Conservation (phyloP, 495 filamentous ascomycete species). For the Aspergillus egyptiacus region DNA sequence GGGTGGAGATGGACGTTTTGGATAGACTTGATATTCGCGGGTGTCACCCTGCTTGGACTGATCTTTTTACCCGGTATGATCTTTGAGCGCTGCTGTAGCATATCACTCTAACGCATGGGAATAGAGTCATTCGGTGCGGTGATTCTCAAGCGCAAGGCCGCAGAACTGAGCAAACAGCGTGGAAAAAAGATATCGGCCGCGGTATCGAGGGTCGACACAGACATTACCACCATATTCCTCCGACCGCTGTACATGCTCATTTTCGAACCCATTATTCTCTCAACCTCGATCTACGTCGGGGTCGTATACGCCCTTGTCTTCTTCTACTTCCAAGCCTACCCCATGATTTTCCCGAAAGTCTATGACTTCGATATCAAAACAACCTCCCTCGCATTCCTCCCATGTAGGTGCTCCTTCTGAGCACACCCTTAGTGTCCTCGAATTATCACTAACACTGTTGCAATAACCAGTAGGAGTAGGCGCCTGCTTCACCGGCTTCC, state of each 20-base stretch:
- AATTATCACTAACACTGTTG: background rate
- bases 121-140: constrained; percentile 58
- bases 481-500: constrained; percentile 31
- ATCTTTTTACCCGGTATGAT: constrained; percentile 41
- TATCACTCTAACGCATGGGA: background rate
- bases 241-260: constrained; percentile 44
- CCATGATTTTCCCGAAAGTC: constrained; percentile 52
- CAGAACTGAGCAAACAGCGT: constrained; percentile 49
- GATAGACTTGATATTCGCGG: constrained; percentile 54
- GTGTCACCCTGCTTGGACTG: constrained; percentile 36
- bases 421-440: too few species aligned
- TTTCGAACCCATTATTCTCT: constrained; percentile 59
- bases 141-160: constrained; percentile 53
- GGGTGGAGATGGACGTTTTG: constrained; percentile 65
- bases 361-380: constrained; percentile 33
- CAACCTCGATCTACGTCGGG: constrained; percentile 62
- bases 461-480: constrained; percentile 33
- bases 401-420: constrained; percentile 24
- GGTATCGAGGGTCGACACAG: constrained; percentile 1
- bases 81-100: background rate
- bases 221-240: constrained; percentile 33
- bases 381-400: constrained; percentile 40
- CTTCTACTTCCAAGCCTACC: constrained; percentile 62
- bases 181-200: constrained; percentile 30
- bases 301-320: constrained; percentile 70